Evolutionary conservation across 495 filamentous ascomycete species (phyloP).

Genomic region (Penicillium cinerascens): DNA sequence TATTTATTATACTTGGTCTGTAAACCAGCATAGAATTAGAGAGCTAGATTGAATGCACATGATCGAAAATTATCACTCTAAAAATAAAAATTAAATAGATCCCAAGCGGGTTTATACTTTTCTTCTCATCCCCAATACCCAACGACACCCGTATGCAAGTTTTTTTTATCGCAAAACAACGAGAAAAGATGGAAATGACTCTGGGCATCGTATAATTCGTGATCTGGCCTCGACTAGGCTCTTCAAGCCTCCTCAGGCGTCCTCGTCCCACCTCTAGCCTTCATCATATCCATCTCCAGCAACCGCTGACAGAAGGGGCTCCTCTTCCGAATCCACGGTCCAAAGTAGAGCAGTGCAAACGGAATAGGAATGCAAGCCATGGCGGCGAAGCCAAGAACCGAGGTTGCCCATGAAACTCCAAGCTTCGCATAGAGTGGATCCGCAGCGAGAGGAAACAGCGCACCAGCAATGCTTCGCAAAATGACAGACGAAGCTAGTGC

Average conservation of each 20-base stretch:
- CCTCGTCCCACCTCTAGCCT: constrained; percentile 9
- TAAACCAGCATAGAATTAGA: too few relatives aligned
- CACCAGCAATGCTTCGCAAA: constrained; percentile 59
- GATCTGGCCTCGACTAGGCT: not conserved
- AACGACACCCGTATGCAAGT: not conserved
- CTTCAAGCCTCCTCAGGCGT: constrained; percentile 17
- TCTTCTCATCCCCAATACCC: not conserved
- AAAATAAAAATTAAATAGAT: not conserved
- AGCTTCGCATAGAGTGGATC: constrained; percentile 37
- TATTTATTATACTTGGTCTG: too few relatives aligned
- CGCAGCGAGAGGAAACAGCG: constrained; percentile 47
- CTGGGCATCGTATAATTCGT: not conserved
- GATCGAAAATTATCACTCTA: too few relatives aligned
- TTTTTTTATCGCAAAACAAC: not conserved
- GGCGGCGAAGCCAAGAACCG: constrained; percentile 43
- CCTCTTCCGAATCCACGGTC: constrained; percentile 32
- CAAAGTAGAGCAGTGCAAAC: constrained; percentile 36
- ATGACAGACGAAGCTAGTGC: constrained; percentile 65
- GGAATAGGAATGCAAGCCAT: constrained; percentile 41
- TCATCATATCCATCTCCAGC: constrained; percentile 21
- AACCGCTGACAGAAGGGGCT: constrained; percentile 42
- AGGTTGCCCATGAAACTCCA: constrained; percentile 44
- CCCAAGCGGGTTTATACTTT: not conserved
- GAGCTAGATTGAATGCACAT: too few relatives aligned
- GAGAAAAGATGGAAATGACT: not conserved